phyloP scores from a whole-genome alignment of 1,139 yeast species.

The Blastobotrys persicus region DNA sequence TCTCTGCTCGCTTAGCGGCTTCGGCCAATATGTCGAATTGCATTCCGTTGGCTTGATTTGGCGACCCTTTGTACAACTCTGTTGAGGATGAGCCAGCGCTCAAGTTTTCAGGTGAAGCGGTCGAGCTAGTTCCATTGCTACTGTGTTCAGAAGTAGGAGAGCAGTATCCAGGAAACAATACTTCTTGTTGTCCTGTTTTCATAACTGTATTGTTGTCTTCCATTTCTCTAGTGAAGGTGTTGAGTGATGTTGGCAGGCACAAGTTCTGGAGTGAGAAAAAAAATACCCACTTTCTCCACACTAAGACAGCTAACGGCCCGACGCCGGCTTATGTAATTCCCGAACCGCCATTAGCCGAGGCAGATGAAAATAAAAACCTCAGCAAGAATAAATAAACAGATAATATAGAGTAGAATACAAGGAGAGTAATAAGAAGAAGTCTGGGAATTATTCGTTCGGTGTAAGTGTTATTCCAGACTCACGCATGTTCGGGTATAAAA shows the following conservation, averaged over 20 bases:
- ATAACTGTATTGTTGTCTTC: too few species aligned
- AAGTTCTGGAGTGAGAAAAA: too few species aligned
- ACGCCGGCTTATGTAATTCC: not conserved
- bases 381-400: too few species aligned
- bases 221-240: too few species aligned
- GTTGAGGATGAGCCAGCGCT: conserved; percentile 10
- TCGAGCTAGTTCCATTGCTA: conserved; percentile 7
- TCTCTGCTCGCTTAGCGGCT: conserved; percentile 35
- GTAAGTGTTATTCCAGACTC: too few species aligned
- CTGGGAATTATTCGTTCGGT: too few species aligned
- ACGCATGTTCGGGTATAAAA: too few species aligned
- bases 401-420: too few species aligned
- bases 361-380: too few species aligned
- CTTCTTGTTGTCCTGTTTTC: conserved; percentile 5
- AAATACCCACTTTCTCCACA: not conserved
- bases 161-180: conserved; percentile 23
- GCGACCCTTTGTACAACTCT: conserved; percentile 1
- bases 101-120: not conserved
- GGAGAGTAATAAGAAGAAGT: too few species aligned
- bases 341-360: not conserved
- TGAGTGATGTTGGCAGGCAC: too few species aligned
- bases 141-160: conserved; percentile 17
- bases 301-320: not conserved
- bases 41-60: not conserved
- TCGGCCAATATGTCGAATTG: conserved; percentile 32